Percentiles rank a stretch among this genome's conserved stretches.
These are phyloP conservation scores for Wallacemonas sp. DNA, from an alignment of 208 protist genomes.

Conservation along the genomic window DNA sequence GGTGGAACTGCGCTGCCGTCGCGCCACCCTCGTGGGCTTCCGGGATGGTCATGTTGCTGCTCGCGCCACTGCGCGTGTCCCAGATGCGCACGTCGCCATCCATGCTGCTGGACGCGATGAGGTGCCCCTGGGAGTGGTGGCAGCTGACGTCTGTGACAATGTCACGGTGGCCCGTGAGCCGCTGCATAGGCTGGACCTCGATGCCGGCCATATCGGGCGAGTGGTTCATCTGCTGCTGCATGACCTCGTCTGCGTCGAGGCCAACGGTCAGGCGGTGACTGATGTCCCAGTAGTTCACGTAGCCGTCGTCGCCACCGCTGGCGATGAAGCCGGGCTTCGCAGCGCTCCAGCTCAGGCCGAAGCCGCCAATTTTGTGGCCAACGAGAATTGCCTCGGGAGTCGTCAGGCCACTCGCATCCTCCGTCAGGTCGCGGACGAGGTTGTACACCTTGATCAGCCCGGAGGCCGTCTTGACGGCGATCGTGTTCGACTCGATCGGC, in stretches of 20 bases:
- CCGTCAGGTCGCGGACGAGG: slow-evolving; percentile 26
- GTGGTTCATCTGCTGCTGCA: slow-evolving; percentile 3
- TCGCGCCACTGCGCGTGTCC: slow-evolving; percentile 67
- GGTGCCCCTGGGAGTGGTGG: slow-evolving; percentile 78
- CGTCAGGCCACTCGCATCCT: slow-evolving; percentile 23
- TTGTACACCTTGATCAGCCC: slow-evolving; percentile 52
- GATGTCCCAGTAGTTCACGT: slow-evolving; percentile 95
- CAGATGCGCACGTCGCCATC: slow-evolving; percentile 92
- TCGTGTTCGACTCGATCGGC: slow-evolving; percentile 42
- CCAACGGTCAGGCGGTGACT: slow-evolving; percentile 40
- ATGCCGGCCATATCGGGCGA: slow-evolving; percentile 20
- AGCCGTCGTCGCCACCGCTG: slow-evolving; percentile 91
- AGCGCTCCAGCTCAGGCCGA: slow-evolving; percentile 54
- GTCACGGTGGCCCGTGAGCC: slow-evolving; percentile 44
- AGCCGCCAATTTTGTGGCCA: slow-evolving; percentile 50
- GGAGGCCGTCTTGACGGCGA: slow-evolving; percentile 53
- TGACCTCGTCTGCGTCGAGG: slow-evolving; percentile 5
- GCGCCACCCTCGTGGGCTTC: slow-evolving; percentile 40
- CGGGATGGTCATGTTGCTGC: slow-evolving; percentile 25
- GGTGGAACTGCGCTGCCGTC: slow-evolving; percentile 56
- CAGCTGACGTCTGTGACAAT: slow-evolving; percentile 95
- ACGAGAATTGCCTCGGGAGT: slow-evolving; percentile 35
- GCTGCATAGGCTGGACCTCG: slow-evolving; percentile 38
- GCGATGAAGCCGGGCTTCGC: slow-evolving; percentile 83
- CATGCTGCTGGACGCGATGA: slow-evolving; percentile 95